Evolutionary conservation across 208 protist genomes (phyloP).

Genomic region (Naegleria lovaniensis): DNA sequence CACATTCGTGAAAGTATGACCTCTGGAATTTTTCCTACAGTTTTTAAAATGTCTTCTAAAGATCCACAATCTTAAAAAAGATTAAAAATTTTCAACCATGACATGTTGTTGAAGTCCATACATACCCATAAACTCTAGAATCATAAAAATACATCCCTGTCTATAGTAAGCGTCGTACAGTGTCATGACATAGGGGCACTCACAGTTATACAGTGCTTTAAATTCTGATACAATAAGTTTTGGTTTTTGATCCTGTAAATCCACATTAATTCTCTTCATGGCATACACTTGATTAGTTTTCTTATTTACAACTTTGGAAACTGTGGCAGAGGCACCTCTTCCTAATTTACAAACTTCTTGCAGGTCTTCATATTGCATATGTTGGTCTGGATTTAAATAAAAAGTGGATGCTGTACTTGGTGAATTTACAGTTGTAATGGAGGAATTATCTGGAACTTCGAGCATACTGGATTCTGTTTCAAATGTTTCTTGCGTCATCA

Average conservation of each 20-base stretch:
- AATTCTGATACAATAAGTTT: conserved; percentile 22
- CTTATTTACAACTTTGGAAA: not conserved
- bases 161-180: not conserved
- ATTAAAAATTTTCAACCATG: too few relatives aligned
- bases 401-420: not conserved
- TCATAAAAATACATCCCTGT: not conserved
- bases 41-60: not conserved
- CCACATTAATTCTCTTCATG: not conserved
- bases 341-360: conserved; percentile 10
- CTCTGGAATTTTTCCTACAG: not conserved
- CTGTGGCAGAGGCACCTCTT: not conserved
- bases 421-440: not conserved
- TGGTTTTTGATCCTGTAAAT: not conserved
- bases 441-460: not conserved
- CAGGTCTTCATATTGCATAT: not conserved
- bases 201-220: conserved; percentile 8
- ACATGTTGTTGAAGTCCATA: not conserved
- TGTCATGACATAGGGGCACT: not conserved
- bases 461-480: too few relatives aligned
- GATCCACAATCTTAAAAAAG: conserved; percentile 10
- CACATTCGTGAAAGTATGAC: not conserved
- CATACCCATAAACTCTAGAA: not conserved
- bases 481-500: not conserved
- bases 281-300: not conserved
- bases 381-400: not conserved